phyloP scores from a whole-genome alignment of 768 basidiomycete species.

The Suillus bovinus region DNA sequence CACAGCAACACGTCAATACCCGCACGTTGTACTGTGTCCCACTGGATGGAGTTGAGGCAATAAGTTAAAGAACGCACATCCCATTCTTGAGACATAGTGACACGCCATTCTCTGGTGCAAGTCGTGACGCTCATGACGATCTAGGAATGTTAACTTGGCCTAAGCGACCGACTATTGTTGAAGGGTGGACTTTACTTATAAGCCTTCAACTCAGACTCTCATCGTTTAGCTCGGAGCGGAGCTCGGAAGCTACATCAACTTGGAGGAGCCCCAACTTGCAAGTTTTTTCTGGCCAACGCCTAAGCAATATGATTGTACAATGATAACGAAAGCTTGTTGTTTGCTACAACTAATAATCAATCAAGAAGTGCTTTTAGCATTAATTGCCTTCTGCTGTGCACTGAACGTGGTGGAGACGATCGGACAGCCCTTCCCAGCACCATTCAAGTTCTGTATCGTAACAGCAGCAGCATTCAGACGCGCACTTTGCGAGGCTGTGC shows the following conservation, averaged over 20 bases:
- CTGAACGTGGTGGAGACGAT: slow-evolving; percentile 60
- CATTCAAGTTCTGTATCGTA: slow-evolving; percentile 71
- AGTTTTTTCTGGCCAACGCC: not conserved
- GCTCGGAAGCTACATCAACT: not conserved
- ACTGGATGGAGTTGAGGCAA: not conserved
- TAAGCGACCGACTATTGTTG: too few species aligned
- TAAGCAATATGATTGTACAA: not conserved
- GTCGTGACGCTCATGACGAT: not conserved
- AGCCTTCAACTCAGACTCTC: too few species aligned
- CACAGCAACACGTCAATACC: not conserved
- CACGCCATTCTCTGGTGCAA: slow-evolving; percentile 17
- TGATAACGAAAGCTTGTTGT: not conserved
- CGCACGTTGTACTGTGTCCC: not conserved
- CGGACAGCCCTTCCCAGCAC: slow-evolving; percentile 67
- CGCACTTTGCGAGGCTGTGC: slow-evolving; percentile 38
- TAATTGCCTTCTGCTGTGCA: slow-evolving; percentile 34
- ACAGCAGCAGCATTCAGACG: slow-evolving; percentile 61
- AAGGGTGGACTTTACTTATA: too few species aligned
- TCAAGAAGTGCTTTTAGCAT: slow-evolving; percentile 16
- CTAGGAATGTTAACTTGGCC: too few species aligned
- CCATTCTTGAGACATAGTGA: slow-evolving; percentile 30
- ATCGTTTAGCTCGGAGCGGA: not conserved
- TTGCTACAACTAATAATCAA: not conserved
- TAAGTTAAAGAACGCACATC: slow-evolving; percentile 28
- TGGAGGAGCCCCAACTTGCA: too few species aligned